Base-by-base conservation (phyloP, 345 rosid genomes). In the Hirschfeldia incana region DNA sequence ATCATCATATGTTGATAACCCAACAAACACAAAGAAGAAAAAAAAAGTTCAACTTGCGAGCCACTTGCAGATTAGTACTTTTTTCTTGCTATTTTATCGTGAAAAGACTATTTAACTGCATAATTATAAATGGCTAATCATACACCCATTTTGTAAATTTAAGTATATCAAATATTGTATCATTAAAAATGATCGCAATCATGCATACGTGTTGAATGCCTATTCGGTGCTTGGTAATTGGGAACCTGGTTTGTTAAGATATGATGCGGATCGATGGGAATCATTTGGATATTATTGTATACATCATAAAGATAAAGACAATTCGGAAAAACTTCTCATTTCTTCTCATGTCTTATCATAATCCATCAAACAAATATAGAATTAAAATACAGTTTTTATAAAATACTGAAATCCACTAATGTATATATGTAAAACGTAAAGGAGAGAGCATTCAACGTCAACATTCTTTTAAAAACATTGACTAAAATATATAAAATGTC, bases 231-330 rank as follows among this genome's bases (percentile, higher is more conserved):
- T 49, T 60, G 74, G 57, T 67, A 67, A 67, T 3, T 73, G 17
- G 68, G 82, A 78, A 67, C 73, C 65, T 58, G 63, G 73, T 44
- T 66, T 15, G 42, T 66, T 59, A 72, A 44, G 74, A 73, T 68
- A 79, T 73, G 78, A 79, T 36, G 42, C 32, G 28, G 65, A 59
- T 66, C 1, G 16, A 21, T 21, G 61, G 1, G 73, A 65, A 73
- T 17, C 64, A 73, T 79, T 73, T 67, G 44, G 64, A 44, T 67
- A 73, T 59, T 32, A 73, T 73, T 59, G 78, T 26, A 67, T 46
- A 73, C 53, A 21, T 67, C 34, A 73, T 72, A 49, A 6, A 61
- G 78, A 79, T 36, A 46, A 79, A 74, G 49, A 79, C 59, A 79
- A 46, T 33, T 73, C 69, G 32, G 8, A 78, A 70, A 70, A 58